phyloP scores from a whole-genome alignment of 768 basidiomycete genomes.

The Lactifluus pinguis region DNA sequence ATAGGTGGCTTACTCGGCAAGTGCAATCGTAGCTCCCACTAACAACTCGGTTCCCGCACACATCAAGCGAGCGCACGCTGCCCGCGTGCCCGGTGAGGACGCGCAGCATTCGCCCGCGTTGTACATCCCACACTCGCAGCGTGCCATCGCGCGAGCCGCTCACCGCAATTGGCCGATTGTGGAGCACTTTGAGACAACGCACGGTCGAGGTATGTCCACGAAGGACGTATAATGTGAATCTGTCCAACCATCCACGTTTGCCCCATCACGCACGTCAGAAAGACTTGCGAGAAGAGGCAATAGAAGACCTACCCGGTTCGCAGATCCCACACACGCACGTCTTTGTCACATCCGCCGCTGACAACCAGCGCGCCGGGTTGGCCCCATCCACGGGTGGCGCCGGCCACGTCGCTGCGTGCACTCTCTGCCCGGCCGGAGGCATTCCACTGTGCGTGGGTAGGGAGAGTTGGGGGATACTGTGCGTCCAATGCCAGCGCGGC shows the following conservation, averaged over 20 bases:
- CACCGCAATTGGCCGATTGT: conserved; percentile 81
- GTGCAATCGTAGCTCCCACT: conserved; percentile 93
- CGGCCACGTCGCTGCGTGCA: conserved; percentile 39
- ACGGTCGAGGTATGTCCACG: conserved; percentile 85
- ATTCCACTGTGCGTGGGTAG: not conserved
- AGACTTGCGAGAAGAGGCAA: not conserved
- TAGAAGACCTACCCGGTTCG: conserved; percentile 57
- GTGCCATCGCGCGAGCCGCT: conserved; percentile 85
- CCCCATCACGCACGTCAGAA: not conserved
- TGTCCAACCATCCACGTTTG: not conserved
- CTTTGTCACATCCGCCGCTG: conserved; percentile 89
- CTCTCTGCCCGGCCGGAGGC: not conserved
- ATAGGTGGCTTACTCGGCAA: conserved; percentile 48
- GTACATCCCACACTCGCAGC: conserved; percentile 89
- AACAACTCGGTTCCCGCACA: conserved; percentile 73
- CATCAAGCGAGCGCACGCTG: conserved; percentile 84
- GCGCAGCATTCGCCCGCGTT: conserved; percentile 57
- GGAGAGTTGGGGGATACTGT: not conserved
- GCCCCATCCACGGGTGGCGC: conserved; percentile 82
- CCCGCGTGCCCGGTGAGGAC: conserved; percentile 67
- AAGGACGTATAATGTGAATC: conserved; percentile 43
- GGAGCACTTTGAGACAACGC: conserved; percentile 80
- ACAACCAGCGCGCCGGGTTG: conserved; percentile 76
- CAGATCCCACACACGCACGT: conserved; percentile 86
- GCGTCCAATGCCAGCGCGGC: conserved; percentile 40